Percentiles rank a stretch among this genome's conserved stretches.
These are phyloP conservation scores for Trapa bicornis DNA, from an alignment of 345 rosid genomes.

Conservation along the genomic window DNA sequence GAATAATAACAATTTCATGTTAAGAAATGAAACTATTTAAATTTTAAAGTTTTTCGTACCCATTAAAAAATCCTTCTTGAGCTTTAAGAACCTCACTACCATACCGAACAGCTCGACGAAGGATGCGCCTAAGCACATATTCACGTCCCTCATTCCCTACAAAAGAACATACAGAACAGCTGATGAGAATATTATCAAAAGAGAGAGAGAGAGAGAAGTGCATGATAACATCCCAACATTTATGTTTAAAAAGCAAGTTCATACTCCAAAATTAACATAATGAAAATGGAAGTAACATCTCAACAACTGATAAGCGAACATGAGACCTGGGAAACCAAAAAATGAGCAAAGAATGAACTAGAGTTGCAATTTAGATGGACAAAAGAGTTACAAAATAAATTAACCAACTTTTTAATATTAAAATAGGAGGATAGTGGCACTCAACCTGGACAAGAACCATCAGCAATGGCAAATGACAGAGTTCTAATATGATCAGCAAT, in stretches of 20 bases:
- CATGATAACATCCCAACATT: background rate
- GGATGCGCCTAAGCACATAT: constrained; percentile 89
- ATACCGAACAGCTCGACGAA: constrained; percentile 94
- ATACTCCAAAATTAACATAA: background rate
- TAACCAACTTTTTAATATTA: background rate
- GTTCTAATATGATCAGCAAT: constrained; percentile 97
- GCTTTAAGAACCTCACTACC: constrained; percentile 87
- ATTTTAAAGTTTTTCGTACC: constrained; percentile 32
- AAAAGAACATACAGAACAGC: constrained; percentile 1
- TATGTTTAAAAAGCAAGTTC: background rate
- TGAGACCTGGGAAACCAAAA: background rate
- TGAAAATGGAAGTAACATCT: background rate
- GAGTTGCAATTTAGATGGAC: background rate
- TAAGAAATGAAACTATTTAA: background rate
- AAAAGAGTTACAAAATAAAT: background rate
- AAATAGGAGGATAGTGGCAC: background rate
- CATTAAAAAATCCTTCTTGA: constrained; percentile 77
- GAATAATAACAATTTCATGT: background rate
- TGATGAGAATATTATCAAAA: background rate
- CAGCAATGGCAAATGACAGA: constrained; percentile 90
- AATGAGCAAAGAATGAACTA: background rate
- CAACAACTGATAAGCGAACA: background rate
- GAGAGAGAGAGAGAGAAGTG: background rate
- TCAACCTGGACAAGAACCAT: constrained; percentile 95
- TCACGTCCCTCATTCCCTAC: constrained; percentile 97